Evolutionary conservation across 768 basidiomycete genomes (phyloP).

Genomic region (Trametes villosa): DNA sequence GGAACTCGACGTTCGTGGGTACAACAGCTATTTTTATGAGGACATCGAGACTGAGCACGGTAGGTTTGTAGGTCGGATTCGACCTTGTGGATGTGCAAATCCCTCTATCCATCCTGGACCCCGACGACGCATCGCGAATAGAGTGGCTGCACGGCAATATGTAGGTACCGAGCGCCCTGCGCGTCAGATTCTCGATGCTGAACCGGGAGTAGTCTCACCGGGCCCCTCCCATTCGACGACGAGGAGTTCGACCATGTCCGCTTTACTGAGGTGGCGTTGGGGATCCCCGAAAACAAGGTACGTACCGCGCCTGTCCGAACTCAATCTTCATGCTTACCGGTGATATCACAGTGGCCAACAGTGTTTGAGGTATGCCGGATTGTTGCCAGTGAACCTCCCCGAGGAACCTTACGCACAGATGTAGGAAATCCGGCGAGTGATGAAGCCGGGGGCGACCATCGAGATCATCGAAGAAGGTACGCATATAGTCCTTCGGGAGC

Average conservation of each 20-base stretch:
- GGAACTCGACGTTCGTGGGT: slow-evolving; percentile 66
- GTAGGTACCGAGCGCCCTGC: slow-evolving; percentile 48
- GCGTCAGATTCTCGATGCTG: background rate
- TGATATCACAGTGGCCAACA: slow-evolving; percentile 58
- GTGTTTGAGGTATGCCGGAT: slow-evolving; percentile 60
- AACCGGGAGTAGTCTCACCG: slow-evolving; percentile 59
- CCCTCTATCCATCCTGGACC: slow-evolving; percentile 54
- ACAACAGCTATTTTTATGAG: background rate
- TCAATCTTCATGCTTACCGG: background rate
- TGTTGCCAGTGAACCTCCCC: background rate
- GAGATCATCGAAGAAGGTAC: slow-evolving; percentile 77
- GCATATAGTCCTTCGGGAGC: slow-evolving; percentile 14
- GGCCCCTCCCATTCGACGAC: slow-evolving; percentile 77
- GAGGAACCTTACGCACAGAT: background rate
- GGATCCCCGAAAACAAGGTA: slow-evolving; percentile 77
- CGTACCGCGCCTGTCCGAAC: background rate
- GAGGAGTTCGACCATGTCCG: slow-evolving; percentile 83
- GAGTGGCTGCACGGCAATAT: slow-evolving; percentile 80
- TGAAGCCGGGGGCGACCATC: slow-evolving; percentile 68
- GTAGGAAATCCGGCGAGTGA: slow-evolving; percentile 73
- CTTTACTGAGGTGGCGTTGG: slow-evolving; percentile 43
- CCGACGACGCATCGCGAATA: slow-evolving; percentile 58
- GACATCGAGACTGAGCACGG: background rate
- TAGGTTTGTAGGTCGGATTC: slow-evolving; percentile 70
- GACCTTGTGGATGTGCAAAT: slow-evolving; percentile 79